Evolutionary conservation across 805 yeast genomes (phyloP).

Genomic region (Saccharomycopsis selenospora): DNA sequence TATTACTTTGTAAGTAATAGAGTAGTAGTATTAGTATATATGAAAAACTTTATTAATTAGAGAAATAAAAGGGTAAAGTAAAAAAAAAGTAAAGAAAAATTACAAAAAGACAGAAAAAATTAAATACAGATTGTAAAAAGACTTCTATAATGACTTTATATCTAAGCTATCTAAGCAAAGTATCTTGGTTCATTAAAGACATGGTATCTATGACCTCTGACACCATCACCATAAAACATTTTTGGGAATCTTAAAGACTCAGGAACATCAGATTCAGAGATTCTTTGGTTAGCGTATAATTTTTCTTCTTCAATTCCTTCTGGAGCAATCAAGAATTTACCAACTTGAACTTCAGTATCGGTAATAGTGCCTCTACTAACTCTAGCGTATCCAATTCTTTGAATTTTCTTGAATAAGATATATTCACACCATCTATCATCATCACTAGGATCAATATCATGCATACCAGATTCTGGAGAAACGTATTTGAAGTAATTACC

Average conservation of each 20-base stretch:
- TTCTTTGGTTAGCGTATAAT: slow-evolving; percentile 48
- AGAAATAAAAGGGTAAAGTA: no score
- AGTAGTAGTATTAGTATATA: no score
- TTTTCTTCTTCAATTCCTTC: slow-evolving; percentile 30
- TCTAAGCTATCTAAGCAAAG: slow-evolving; percentile 36
- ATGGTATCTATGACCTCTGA: slow-evolving; percentile 87
- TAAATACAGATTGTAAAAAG: no score
- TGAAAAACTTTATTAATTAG: no score
- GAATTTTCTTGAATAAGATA: slow-evolving; percentile 77
- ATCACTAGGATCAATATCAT: slow-evolving; percentile 87
- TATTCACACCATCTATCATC: slow-evolving; percentile 99
- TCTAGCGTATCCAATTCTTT: slow-evolving; percentile 89
- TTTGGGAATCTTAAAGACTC: slow-evolving; percentile 68
- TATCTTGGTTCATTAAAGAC: slow-evolving; percentile 93
- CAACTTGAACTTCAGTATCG: slow-evolving; percentile 94
- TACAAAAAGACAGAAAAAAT: no score
- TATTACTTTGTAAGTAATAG: no score
- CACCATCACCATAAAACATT: slow-evolving; percentile 81
- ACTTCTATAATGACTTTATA: no score
- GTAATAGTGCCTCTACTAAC: slow-evolving; percentile 89
- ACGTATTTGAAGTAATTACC: slow-evolving; percentile 94
- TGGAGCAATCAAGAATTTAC: slow-evolving; percentile 60
- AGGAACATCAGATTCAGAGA: slow-evolving; percentile 50
- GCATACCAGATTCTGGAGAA: slow-evolving; percentile 75
- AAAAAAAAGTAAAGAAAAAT: no score